phyloP scores from a whole-genome alignment of 371 early-diverging fungal genomes.

The Funneliformis caledonium region DNA sequence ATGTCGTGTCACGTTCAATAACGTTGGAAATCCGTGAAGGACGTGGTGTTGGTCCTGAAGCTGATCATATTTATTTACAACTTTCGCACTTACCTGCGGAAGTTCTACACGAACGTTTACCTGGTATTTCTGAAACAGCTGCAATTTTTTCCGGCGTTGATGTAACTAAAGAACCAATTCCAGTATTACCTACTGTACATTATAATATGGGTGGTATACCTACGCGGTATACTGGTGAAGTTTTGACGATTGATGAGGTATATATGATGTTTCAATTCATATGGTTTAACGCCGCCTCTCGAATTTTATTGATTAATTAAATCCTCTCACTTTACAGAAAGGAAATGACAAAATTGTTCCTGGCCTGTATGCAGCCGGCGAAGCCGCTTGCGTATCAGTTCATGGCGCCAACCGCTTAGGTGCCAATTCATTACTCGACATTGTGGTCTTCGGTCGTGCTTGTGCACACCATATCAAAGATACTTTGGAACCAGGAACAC shows the following conservation, averaged over 20 bases:
- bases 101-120: conserved; percentile 92
- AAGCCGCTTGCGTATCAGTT: conserved; percentile 92
- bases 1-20: conserved; percentile 98
- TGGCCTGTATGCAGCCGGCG: conserved; percentile 96
- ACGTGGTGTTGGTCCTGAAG: conserved; percentile 95
- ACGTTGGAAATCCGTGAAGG: conserved; percentile 98
- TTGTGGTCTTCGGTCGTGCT: conserved; percentile 97
- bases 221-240: conserved; percentile 96
- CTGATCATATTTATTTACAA: conserved; percentile 96
- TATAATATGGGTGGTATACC: conserved; percentile 99
- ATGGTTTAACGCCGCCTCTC: neutral
- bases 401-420: conserved; percentile 99
- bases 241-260: conserved; percentile 73
- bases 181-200: conserved; percentile 98
- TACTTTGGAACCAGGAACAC: conserved; percentile 83
- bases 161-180: conserved; percentile 98
- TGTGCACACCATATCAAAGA: conserved; percentile 93
- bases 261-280: conserved; percentile 43
- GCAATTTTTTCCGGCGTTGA: conserved; percentile 98
- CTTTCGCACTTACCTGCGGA: conserved; percentile 94
- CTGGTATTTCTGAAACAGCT: conserved; percentile 98
- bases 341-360: conserved; percentile 85
- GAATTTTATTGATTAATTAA: neutral
- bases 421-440: conserved; percentile 96
- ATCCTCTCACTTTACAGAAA: conserved; percentile 43